Evolutionary conservation across 129 eudicot genomes (phyloP).

Genomic region (Calendula officinalis): DNA sequence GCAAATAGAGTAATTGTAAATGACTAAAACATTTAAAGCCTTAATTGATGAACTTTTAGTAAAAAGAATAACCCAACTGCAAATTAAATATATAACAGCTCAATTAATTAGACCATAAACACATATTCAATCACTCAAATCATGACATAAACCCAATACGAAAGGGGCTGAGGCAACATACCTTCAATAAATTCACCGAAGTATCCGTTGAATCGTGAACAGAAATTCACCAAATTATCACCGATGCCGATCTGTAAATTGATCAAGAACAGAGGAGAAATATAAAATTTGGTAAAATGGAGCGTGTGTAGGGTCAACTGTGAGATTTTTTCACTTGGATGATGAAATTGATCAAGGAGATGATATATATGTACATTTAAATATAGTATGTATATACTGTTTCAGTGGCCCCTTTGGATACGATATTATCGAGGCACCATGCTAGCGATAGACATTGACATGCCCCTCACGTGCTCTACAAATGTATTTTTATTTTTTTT

Average conservation of each 20-base stretch:
- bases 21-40: not conserved
- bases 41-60: no score
- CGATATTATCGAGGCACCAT: no score
- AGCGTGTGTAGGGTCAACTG: no score
- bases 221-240: not conserved
- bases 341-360: no score
- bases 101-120: not conserved
- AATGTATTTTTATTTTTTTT: no score
- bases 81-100: not conserved
- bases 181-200: slow-evolving; percentile 6
- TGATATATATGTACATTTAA: not conserved
- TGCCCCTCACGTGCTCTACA: no score
- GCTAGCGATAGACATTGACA: no score
- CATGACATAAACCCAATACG: not conserved
- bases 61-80: not conserved
- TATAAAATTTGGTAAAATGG: no score
- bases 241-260: not conserved
- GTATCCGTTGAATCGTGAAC: not conserved
- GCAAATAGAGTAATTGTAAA: no score
- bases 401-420: no score
- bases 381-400: not conserved
- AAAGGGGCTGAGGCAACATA: slow-evolving; percentile 10
- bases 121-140: not conserved
- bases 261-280: not conserved
- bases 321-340: no score